Conservation (phyloP, 495 filamentous ascomycete genomes). For the Rostrohypoxylon terebratum region DNA sequence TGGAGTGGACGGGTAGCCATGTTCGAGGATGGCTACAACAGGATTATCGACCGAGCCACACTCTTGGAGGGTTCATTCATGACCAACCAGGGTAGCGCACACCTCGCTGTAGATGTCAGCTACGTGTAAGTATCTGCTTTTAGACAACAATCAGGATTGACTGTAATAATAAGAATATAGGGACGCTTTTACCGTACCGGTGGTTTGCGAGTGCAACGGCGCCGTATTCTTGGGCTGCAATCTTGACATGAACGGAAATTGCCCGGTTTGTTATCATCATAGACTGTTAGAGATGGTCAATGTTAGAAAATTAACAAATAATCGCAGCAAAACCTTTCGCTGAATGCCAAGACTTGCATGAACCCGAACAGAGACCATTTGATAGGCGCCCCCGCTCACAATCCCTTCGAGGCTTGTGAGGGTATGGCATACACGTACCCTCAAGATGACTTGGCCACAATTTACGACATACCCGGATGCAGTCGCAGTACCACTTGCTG, state of each 20-base stretch:
- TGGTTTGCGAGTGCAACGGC: conserved; percentile 43
- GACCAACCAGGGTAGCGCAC: conserved; percentile 10
- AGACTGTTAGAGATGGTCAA: neutral
- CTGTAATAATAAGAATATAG: conserved; percentile 17
- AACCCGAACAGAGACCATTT: conserved; percentile 39
- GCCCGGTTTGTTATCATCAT: conserved; percentile 38
- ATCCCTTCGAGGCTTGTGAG: conserved; percentile 38
- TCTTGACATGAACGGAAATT: conserved; percentile 37
- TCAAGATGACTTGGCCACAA: conserved; percentile 35
- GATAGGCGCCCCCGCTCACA: neutral
- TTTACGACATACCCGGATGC: conserved; percentile 39
- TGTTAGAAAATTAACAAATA: conserved; percentile 4
- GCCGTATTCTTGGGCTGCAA: conserved; percentile 40
- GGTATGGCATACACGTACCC: conserved; percentile 44
- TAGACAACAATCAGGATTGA: neutral
- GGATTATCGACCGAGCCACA: conserved; percentile 31
- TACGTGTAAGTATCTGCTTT: conserved; percentile 42
- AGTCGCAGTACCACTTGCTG: conserved; percentile 31
- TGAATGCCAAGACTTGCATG: conserved; percentile 38
- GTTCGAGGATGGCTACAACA: conserved; percentile 31
- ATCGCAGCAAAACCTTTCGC: conserved; percentile 28
- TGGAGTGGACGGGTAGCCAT: conserved; percentile 43
- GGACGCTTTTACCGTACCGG: conserved; percentile 46
- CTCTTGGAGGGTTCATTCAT: conserved; percentile 43
- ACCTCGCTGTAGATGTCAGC: conserved; percentile 44